phyloP scores from a whole-genome alignment of 2,329 filamentous ascomycete species.

The Purpureocillium lavendulum region DNA sequence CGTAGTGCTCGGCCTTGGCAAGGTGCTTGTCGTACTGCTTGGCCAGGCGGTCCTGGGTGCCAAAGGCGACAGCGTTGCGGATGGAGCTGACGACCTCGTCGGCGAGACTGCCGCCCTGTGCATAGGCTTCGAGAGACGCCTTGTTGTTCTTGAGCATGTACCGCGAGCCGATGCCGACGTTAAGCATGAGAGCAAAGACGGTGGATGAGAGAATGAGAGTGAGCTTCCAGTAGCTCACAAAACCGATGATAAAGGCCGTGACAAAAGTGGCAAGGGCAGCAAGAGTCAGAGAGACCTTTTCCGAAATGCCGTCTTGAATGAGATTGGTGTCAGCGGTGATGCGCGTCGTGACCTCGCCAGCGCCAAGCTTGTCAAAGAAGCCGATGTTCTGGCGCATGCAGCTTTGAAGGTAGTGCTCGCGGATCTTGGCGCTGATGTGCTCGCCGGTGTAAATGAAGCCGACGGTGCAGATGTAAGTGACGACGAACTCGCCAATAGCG shows the following conservation, averaged over 20 bases:
- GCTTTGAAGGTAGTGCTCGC: slow-evolving; percentile 74
- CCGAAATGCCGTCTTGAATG: slow-evolving; percentile 87
- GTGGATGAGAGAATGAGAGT: slow-evolving; percentile 80
- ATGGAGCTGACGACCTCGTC: slow-evolving; percentile 94
- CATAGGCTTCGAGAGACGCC: slow-evolving; percentile 69
- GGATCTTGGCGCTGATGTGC: slow-evolving; percentile 69
- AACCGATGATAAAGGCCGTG: slow-evolving; percentile 83
- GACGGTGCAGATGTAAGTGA: slow-evolving; percentile 71
- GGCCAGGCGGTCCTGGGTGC: slow-evolving; percentile 87
- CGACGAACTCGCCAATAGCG: slow-evolving; percentile 70
- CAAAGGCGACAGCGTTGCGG: slow-evolving; percentile 85
- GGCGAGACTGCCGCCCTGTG: slow-evolving; percentile 75
- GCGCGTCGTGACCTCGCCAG: slow-evolving; percentile 87
- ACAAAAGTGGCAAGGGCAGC: slow-evolving; percentile 75
- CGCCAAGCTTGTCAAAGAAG: slow-evolving; percentile 87
- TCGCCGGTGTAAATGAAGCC: slow-evolving; percentile 86
- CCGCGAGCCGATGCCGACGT: slow-evolving; percentile 65
- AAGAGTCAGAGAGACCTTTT: slow-evolving; percentile 75
- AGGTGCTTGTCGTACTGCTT: slow-evolving; percentile 76
- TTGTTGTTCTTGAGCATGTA: slow-evolving; percentile 80
- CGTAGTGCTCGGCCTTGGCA: slow-evolving; percentile 62
- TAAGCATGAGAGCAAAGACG: slow-evolving; percentile 67
- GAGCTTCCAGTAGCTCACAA: slow-evolving; percentile 86
- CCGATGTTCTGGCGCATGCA: slow-evolving; percentile 85
- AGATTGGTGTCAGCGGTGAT: slow-evolving; percentile 93